phyloP scores from a whole-genome alignment of 2,329 filamentous ascomycete species.

The Penicillium digitatum region DNA sequence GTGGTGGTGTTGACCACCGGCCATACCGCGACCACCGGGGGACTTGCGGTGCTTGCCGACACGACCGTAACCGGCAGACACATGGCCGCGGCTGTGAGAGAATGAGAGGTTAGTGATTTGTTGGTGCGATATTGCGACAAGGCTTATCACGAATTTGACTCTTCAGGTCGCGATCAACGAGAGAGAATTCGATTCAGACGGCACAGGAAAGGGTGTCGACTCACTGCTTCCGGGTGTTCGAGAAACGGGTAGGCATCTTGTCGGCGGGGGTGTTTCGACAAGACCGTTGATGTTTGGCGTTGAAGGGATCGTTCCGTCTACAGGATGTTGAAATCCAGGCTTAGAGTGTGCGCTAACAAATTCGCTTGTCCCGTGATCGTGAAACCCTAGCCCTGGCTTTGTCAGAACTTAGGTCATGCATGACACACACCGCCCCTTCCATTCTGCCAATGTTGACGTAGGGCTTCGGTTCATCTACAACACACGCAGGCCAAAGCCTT shows the following conservation, averaged over 20 bases:
- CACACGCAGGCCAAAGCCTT: background rate
- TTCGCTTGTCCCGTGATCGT: slow-evolving; percentile 38
- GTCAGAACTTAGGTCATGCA: background rate
- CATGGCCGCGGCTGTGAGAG: slow-evolving; percentile 77
- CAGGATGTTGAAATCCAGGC: slow-evolving; percentile 38
- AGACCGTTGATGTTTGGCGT: slow-evolving; percentile 39
- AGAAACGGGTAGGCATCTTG: slow-evolving; percentile 52
- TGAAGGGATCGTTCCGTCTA: slow-evolving; percentile 31
- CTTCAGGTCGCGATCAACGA: slow-evolving; percentile 14
- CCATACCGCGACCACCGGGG: slow-evolving; percentile 75
- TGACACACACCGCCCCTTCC: background rate
- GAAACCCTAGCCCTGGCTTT: slow-evolving; percentile 28
- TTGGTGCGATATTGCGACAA: slow-evolving; percentile 9
- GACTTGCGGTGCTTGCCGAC: slow-evolving; percentile 98
- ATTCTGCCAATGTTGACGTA: slow-evolving; percentile 7
- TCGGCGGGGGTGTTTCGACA: slow-evolving; percentile 42
- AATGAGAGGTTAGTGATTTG: slow-evolving; percentile 22
- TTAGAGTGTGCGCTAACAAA: slow-evolving; percentile 39
- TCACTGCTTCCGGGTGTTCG: slow-evolving; percentile 50
- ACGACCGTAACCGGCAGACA: slow-evolving; percentile 97
- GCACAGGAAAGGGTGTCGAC: slow-evolving; percentile 29
- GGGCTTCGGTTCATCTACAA: background rate
- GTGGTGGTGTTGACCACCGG: slow-evolving; percentile 99
- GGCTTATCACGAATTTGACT: slow-evolving; percentile 19
- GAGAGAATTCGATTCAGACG: slow-evolving; percentile 13